phyloP scores from a whole-genome alignment of 257 asterid species.

The Solanum sejunctum region DNA sequence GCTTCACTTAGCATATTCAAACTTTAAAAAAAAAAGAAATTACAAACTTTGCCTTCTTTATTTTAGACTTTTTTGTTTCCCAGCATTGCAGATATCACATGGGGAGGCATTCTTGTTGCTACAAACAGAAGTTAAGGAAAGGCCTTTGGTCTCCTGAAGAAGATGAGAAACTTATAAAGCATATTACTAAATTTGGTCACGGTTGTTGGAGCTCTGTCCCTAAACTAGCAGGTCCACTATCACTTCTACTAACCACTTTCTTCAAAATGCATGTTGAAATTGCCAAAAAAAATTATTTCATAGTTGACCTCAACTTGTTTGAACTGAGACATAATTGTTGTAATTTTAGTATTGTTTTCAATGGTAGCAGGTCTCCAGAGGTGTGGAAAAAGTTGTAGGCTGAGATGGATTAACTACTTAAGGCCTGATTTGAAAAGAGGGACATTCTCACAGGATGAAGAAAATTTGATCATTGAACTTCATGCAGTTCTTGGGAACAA shows the following conservation, averaged over 20 bases:
- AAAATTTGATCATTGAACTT: conserved; percentile 61
- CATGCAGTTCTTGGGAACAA: conserved; percentile 94
- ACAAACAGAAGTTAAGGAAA: conserved; percentile 77
- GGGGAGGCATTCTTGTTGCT: conserved; percentile 96
- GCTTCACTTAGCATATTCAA: neutral
- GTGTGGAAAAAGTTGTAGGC: conserved; percentile 92
- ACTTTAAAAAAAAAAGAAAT: neutral
- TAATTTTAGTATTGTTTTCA: neutral
- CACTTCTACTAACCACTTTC: neutral
- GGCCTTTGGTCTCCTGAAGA: conserved; percentile 99
- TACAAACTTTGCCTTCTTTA: neutral
- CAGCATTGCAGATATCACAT: conserved; percentile 28
- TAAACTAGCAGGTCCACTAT: conserved; percentile 58
- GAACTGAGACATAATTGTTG: neutral
- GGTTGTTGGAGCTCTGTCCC: conserved; percentile 99
- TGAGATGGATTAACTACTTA: conserved; percentile 84
- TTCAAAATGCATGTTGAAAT: neutral
- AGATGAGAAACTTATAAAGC: conserved; percentile 85
- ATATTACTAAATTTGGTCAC: conserved; percentile 70
- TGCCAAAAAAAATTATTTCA: neutral
- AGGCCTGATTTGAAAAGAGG: conserved; percentile 94
- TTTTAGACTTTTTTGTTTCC: neutral
- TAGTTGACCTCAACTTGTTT: neutral
- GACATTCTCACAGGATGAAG: conserved; percentile 79
- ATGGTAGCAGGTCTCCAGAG: conserved; percentile 44